Evolutionary conservation across 2,329 filamentous ascomycete genomes (phyloP), one percentile per base, ranked within the genome.

Genomic region (Paracamarosporium sp.): DNA sequence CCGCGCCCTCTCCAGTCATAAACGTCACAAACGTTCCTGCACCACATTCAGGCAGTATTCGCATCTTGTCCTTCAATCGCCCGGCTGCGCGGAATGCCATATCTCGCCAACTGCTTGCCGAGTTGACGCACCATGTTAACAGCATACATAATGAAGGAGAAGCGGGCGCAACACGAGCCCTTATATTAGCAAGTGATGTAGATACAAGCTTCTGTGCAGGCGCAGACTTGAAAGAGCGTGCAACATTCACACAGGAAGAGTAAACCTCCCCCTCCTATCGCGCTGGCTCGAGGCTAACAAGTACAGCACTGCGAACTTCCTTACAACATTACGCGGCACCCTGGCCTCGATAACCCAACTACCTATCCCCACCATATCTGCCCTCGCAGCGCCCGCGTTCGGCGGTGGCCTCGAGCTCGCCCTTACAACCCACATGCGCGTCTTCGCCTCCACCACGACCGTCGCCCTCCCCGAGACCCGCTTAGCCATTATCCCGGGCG

Each of bases 351-450:
- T 99, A 57, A 85, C 91, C 27, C 76, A 82, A 58, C 88, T 99
- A 40, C 91, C 90, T 13, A 88, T 98, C 65, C 95, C 95, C 27
- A 96, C 94, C 50, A 94, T 99, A 73, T 89, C 91, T 3, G 93
- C 93, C 56, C 87, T 99, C 61, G 90, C 90, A 53, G 95, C 91
- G 48, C 81, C 91, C 56, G 95, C 95, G 5, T 89, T 98, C 28
- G 95, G 95, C 62, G 95, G 95, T 69, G 95, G 95, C 45, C 88
- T 99, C 63, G 95, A 99, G 79, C 86, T 99, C 52, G 94, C 93
- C 1, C 87, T 99, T 6, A 88, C 90, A 65, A 96, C 94, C 1
- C 88, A 95, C 77, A 88, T 99, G 78, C 92, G 95, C 64, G 89
- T 99, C 51, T 89, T 98, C 65, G 86, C 88, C 30, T 92, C 91